Percentiles rank a stretch among this genome's conserved stretches.
Evolutionary conservation across 805 yeast genomes (phyloP).

Genomic region (Metschnikowia dekortorum): DNA sequence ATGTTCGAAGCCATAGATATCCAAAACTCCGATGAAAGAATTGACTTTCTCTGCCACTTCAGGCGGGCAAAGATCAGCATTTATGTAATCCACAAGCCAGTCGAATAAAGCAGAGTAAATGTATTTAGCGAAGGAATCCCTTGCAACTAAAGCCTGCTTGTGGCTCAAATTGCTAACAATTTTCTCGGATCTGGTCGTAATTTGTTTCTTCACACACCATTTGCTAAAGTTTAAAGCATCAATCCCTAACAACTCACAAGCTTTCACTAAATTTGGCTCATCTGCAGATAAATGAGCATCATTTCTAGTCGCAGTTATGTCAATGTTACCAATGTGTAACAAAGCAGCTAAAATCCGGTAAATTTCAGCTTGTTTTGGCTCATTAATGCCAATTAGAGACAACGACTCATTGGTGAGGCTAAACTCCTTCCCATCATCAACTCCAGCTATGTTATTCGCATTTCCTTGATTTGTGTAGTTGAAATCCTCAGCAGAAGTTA

Average conservation of each 20-base stretch:
- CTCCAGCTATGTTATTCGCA: slow-evolving; percentile 60
- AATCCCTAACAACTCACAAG: slow-evolving; percentile 79
- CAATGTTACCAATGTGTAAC: slow-evolving; percentile 89
- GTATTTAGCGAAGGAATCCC: slow-evolving; percentile 96
- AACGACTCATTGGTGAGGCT: slow-evolving; percentile 72
- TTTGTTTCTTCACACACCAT: slow-evolving; percentile 92
- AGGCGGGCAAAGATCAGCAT: slow-evolving; percentile 74
- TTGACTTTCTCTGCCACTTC: slow-evolving; percentile 54
- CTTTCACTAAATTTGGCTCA: slow-evolving; percentile 79
- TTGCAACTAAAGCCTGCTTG: slow-evolving; percentile 82
- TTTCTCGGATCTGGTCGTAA: slow-evolving; percentile 87
- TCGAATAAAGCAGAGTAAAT: slow-evolving; percentile 90
- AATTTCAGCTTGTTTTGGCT: slow-evolving; percentile 56
- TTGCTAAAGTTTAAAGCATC: slow-evolving; percentile 71
- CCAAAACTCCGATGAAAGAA: slow-evolving; percentile 91
- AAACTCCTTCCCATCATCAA: slow-evolving; percentile 82
- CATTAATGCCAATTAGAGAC: slow-evolving; percentile 67
- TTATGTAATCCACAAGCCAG: slow-evolving; percentile 87
- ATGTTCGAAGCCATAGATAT: slow-evolving; percentile 97
- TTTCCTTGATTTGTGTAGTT: slow-evolving; percentile 90
- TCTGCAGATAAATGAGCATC: slow-evolving; percentile 80
- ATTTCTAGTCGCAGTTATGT: slow-evolving; percentile 75
- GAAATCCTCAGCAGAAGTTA: slow-evolving; percentile 64
- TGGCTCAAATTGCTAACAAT: slow-evolving; percentile 78
- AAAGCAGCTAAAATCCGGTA: slow-evolving; percentile 82